Conservation (phyloP, 2,329 filamentous ascomycete genomes). For the Aspergillus quadricinctus region DNA sequence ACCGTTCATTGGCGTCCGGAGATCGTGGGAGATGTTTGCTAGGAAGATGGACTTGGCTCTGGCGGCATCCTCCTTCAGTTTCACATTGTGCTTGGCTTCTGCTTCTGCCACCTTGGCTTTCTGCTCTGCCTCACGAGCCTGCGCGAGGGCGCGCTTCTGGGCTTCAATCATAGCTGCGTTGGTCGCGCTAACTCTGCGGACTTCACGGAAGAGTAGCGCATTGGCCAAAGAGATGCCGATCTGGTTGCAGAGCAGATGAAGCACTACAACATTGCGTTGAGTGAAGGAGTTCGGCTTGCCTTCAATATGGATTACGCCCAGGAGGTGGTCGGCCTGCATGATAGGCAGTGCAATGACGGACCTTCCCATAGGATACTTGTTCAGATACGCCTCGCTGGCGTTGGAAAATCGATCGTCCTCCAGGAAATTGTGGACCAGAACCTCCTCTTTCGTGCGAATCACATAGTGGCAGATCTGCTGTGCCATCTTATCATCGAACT, state of each 20-base stretch:
- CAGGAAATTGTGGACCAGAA: slow-evolving; percentile 60
- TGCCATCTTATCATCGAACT: slow-evolving; percentile 55
- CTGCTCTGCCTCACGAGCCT: slow-evolving; percentile 58
- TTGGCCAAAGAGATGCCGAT: slow-evolving; percentile 62
- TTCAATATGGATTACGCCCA: slow-evolving; percentile 60
- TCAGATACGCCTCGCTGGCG: slow-evolving; percentile 53
- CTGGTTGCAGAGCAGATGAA: slow-evolving; percentile 59
- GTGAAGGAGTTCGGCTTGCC: slow-evolving; percentile 62
- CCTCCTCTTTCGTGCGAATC: slow-evolving; percentile 59
- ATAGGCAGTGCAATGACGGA: slow-evolving; percentile 62
- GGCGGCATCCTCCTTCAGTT: slow-evolving; percentile 62
- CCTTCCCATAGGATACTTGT: slow-evolving; percentile 52
- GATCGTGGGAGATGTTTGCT: slow-evolving; percentile 81
- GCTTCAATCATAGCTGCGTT: slow-evolving; percentile 64
- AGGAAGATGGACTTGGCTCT: slow-evolving; percentile 89
- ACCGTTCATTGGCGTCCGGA: slow-evolving; percentile 92
- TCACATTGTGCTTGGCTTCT: slow-evolving; percentile 61
- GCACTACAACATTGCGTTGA: slow-evolving; percentile 51
- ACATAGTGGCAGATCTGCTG: slow-evolving; percentile 60
- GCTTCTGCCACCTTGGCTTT: slow-evolving; percentile 63
- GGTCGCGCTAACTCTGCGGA: slow-evolving; percentile 59
- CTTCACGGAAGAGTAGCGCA: slow-evolving; percentile 57
- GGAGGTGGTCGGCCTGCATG: slow-evolving; percentile 54
- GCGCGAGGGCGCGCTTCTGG: slow-evolving; percentile 58
- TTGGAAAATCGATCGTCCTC: slow-evolving; percentile 64